Evolutionary conservation across 805 yeast species (phyloP).

Genomic region (Brettanomyces bruxellensis): DNA sequence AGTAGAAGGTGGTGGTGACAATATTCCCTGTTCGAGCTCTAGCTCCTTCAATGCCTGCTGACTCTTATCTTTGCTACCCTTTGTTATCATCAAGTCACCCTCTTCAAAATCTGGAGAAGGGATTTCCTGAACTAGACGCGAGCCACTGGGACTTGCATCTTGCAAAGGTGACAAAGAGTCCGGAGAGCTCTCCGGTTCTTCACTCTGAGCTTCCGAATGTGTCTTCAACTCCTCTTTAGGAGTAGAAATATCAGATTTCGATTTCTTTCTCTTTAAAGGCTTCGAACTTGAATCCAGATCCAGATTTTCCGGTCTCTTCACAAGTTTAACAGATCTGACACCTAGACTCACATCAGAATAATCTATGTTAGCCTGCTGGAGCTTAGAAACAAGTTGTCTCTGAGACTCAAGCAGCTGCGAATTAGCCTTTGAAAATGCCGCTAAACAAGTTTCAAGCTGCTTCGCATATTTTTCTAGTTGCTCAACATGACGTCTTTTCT

Average conservation of each 20-base stretch:
- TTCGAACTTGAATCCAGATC: conserved; percentile 12
- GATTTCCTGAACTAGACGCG: conserved; percentile 4
- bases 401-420: conserved; percentile 7
- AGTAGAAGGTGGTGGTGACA: conserved; percentile 24
- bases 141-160: background rate
- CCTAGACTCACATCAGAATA: conserved; percentile 8
- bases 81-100: background rate
- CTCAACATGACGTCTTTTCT: conserved; percentile 88
- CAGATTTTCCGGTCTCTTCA: conserved; percentile 20
- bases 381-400: conserved; percentile 8
- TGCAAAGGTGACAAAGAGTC: background rate
- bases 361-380: conserved; percentile 12
- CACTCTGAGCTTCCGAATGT: background rate
- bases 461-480: conserved; percentile 57
- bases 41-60: conserved; percentile 6
- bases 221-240: background rate
- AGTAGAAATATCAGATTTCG: conserved; percentile 12
- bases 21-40: conserved; percentile 3
- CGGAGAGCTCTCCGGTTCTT: background rate
- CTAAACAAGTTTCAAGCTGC: conserved; percentile 26
- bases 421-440: conserved; percentile 10
- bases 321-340: conserved; percentile 7
- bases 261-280: conserved; percentile 14
- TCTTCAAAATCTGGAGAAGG: conserved; percentile 8
- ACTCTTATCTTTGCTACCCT: conserved; percentile 9